Evolutionary conservation across 208 protist genomes (phyloP).

Genomic region (Angomonas deanei): DNA sequence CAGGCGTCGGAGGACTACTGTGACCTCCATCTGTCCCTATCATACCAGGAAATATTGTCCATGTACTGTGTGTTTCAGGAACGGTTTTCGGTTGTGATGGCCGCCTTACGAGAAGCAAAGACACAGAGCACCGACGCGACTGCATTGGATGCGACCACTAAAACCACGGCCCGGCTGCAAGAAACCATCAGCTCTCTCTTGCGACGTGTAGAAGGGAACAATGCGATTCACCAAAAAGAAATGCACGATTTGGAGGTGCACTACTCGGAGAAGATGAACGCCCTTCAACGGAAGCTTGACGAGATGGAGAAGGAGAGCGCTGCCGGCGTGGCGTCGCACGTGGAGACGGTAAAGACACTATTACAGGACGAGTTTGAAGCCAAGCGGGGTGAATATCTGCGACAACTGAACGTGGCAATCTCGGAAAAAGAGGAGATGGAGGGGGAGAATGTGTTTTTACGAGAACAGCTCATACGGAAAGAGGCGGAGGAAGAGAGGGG

Average conservation of each 20-base stretch:
- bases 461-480: background rate
- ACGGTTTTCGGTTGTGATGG: background rate
- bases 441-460: constrained; percentile 6
- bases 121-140: background rate
- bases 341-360: too few species aligned
- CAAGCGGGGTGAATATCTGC: background rate
- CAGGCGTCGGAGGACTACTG: constrained; percentile 12
- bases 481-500: too few species aligned
- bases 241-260: background rate
- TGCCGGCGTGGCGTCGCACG: too few species aligned
- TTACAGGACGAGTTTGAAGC: background rate
- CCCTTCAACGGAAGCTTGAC: background rate
- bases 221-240: background rate
- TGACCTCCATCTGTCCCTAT: constrained; percentile 6
- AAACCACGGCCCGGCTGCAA: background rate
- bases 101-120: constrained; percentile 1
- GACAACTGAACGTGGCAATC: background rate
- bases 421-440: constrained; percentile 7
- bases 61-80: background rate
- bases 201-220: background rate
- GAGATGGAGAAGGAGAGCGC: too few species aligned
- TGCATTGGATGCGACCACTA: background rate
- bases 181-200: background rate
- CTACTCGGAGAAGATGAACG: background rate
- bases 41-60: background rate